Evolutionary conservation across 2,329 filamentous ascomycete species (phyloP), one percentile per base, ranked within the genome.

Genomic region (Monosporascus cannonballus): DNA sequence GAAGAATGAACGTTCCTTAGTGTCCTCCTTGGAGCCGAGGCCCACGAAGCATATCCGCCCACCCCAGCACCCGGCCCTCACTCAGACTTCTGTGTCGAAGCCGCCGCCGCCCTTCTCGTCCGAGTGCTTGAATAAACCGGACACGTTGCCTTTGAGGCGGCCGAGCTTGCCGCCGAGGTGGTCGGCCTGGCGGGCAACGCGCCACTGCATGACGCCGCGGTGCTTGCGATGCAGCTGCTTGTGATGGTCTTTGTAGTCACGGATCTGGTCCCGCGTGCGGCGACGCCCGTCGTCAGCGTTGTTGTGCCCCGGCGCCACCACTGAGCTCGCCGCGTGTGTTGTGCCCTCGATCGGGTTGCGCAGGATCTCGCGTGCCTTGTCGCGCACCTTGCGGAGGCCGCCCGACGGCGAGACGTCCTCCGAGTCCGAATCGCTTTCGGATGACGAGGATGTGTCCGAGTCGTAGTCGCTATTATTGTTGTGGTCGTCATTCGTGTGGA

Each of bases 181-280:
- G 59, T 78, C 74, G 54, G 73, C 68, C 78, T 62, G 78, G 67
- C 74, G 72, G n/a, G 73, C 72, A 15, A 71, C 73, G n/a, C 75
- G 71, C 83, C 85, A 90, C 69, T 90, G 87, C 87, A 90, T 90
- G 41, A 87, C 64, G 0, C 87, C 87, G 22, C 84, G 71, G 62
- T 90, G 84, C 63, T 80, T 78, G 48, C 85, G 73, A 66, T 89
- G 84, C 57, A 87, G 69, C 55, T 80, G 76, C 67, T 78, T 80
- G 57, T 77, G 73, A 59, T 84, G 73, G 53, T 76, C 73, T 63
- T 78, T 81, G 64, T 84, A 87, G 54, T 87, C 84, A 52, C 76
- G 78, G 46, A 83, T 54, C 63, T 80, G 73, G 44, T 78, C 76
- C 9, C 74, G 68, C 38, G 72, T 64, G 39, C 75, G 82, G 56